A percentile compares a stretch with the other conserved stretches of the same genome.
These are phyloP conservation scores for Silene coronaria DNA, from an alignment of 179 eudicot species.

Conservation along the genomic window DNA sequence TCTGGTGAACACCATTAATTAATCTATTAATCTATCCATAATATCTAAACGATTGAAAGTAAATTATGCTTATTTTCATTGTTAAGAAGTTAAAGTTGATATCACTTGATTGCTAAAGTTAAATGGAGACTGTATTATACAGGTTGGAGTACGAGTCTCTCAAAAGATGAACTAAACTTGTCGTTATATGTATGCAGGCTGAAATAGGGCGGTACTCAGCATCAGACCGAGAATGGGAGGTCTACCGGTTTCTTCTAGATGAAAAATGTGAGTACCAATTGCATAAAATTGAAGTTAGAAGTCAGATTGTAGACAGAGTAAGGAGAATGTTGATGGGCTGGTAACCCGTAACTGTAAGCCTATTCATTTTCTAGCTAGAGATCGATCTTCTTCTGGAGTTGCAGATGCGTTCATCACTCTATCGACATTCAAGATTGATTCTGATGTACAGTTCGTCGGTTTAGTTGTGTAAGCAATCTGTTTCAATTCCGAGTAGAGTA, in stretches of 20 bases:
- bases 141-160: background rate
- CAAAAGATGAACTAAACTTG: background rate
- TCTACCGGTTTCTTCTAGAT: constrained; percentile 76
- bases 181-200: constrained; percentile 41
- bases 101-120: too few species aligned
- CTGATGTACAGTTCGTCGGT: constrained; percentile 26
- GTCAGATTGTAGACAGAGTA: constrained; percentile 18
- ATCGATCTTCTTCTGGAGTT: background rate
- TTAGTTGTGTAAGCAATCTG: background rate
- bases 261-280: constrained; percentile 53
- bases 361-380: background rate
- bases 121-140: too few species aligned
- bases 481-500: constrained; percentile 13
- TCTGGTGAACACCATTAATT: background rate
- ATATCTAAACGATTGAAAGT: too few species aligned
- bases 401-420: background rate
- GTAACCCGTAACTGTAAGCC: background rate
- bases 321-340: constrained; percentile 4
- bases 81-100: too few species aligned
- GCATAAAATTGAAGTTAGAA: constrained; percentile 40
- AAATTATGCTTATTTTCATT: too few species aligned
- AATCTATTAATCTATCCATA: background rate
- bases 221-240: constrained; percentile 81
- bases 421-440: background rate
- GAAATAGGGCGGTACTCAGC: constrained; percentile 75